These are phyloP conservation scores for Coprinellus micaceus DNA, from an alignment of 768 basidiomycete species.

Conservation along the genomic window DNA sequence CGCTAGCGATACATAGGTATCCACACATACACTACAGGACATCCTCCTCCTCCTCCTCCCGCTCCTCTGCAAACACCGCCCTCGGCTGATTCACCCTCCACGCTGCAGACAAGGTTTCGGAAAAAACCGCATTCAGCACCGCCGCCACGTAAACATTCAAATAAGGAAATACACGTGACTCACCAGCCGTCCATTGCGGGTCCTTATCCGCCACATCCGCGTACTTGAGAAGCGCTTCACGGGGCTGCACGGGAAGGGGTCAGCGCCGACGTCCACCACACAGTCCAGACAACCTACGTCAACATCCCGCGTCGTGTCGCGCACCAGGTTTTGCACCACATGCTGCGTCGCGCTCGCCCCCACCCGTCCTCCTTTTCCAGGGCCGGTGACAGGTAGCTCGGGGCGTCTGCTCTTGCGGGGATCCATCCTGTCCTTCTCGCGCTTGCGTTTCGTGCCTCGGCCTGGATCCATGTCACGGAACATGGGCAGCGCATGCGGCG, in stretches of 20 bases:
- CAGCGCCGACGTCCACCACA: constrained; percentile 12
- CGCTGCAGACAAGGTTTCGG: constrained; percentile 59
- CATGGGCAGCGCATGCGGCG: constrained; percentile 90
- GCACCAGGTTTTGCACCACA: constrained; percentile 90
- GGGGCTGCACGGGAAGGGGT: constrained; percentile 59
- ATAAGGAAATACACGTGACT: constrained; percentile 40
- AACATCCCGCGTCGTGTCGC: constrained; percentile 86
- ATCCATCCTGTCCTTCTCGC: constrained; percentile 85
- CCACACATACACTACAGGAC: constrained; percentile 25
- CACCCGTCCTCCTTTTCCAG: constrained; percentile 89
- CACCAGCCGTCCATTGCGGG: constrained; percentile 83
- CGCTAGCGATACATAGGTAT: constrained; percentile 14
- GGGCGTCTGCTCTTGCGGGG: constrained; percentile 86
- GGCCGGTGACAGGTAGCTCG: constrained; percentile 88
- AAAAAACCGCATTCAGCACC: constrained; percentile 59
- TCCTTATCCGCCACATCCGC: constrained; percentile 73
- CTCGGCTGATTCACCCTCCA: constrained; percentile 85
- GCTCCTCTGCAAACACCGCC: constrained; percentile 73
- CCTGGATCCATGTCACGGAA: constrained; percentile 80
- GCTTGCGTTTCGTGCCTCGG: constrained; percentile 78
- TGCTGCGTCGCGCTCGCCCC: constrained; percentile 97
- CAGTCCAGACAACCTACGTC: constrained; percentile 68
- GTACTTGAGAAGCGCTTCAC: constrained; percentile 94
- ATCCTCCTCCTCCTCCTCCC: constrained; percentile 57
- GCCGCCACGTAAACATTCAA: constrained; percentile 43